A percentile compares a stretch with the other conserved stretches of the same genome.
Evolutionary conservation across 805 yeast genomes (phyloP).

Genomic region (Kluyveromyces aestuarii): DNA sequence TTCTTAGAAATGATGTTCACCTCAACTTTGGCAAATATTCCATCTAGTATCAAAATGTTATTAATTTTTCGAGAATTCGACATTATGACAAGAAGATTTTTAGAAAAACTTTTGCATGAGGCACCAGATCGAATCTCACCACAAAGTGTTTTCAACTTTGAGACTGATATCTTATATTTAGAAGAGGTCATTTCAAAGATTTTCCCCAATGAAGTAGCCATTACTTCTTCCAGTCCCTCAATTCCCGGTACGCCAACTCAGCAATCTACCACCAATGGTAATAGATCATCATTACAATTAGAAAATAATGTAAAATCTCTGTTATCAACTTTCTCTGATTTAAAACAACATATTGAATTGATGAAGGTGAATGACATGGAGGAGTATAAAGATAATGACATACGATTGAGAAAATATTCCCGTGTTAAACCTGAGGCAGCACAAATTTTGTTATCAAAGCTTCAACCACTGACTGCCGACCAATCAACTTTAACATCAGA

Average conservation of each 20-base stretch:
- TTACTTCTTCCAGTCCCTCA: conserved; percentile 17
- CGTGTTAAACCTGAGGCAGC: conserved; percentile 72
- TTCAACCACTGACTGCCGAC: conserved; percentile 7
- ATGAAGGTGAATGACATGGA: conserved; percentile 55
- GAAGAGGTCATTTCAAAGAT: conserved; percentile 39
- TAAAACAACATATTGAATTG: conserved; percentile 71
- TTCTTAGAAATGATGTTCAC: conserved; percentile 79
- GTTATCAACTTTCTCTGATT: conserved; percentile 65
- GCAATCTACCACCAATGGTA: conserved; percentile 5
- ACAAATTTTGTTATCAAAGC: conserved; percentile 45
- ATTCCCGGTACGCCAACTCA: conserved; percentile 6
- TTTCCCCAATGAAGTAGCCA: conserved; percentile 22
- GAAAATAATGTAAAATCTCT: conserved; percentile 40
- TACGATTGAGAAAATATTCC: conserved; percentile 58
- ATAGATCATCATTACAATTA: conserved; percentile 14
- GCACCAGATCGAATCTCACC: conserved; percentile 45
- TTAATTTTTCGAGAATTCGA: conserved; percentile 85
- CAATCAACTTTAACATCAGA: background rate
- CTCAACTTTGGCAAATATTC: conserved; percentile 75
- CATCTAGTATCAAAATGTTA: conserved; percentile 64
- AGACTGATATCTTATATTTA: conserved; percentile 67
- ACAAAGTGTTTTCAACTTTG: conserved; percentile 63
- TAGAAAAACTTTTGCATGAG: conserved; percentile 46
- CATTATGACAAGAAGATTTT: conserved; percentile 63
- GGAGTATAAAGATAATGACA: conserved; percentile 47